Conservation (phyloP, 1,139 yeast species). For the Geotrichum cucujoidarum region DNA sequence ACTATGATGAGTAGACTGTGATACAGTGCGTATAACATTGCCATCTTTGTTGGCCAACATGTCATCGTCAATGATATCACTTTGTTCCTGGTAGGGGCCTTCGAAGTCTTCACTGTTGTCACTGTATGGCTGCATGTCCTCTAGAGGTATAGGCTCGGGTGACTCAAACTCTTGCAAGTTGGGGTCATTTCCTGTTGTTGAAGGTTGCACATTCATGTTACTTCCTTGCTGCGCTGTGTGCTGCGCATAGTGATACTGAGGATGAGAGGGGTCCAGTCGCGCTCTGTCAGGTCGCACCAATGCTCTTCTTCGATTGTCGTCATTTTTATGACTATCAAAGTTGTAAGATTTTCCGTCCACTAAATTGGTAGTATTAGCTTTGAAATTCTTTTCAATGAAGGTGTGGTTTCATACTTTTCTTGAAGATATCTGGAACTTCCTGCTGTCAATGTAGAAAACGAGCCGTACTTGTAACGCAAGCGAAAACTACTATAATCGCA, state of each 20-base stretch:
- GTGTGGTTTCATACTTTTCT: neutral
- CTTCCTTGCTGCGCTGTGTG: slow-evolving; percentile 55
- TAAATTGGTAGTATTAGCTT: neutral
- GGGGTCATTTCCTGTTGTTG: slow-evolving; percentile 64
- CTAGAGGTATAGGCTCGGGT: slow-evolving; percentile 5
- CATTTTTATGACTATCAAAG: neutral
- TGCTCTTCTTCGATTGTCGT: slow-evolving; percentile 49
- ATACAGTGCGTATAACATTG: too few species aligned
- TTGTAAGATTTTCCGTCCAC: slow-evolving; percentile 6
- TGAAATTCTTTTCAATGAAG: too few species aligned
- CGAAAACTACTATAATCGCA: too few species aligned
- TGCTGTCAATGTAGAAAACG: too few species aligned
- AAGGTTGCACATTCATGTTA: slow-evolving; percentile 48
- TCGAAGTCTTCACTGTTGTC: neutral
- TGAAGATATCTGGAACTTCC: too few species aligned
- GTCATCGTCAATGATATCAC: too few species aligned
- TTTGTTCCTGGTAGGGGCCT: neutral
- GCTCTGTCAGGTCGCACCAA: slow-evolving; percentile 77
- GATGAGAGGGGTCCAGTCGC: slow-evolving; percentile 60
- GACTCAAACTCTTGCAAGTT: slow-evolving; percentile 3
- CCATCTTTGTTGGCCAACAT: neutral
- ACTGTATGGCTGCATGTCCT: neutral
- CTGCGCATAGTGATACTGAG: slow-evolving; percentile 75
- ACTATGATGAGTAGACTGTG: neutral
- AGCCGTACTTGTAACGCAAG: too few species aligned